Evolutionary conservation across 208 protist species (phyloP).

Genomic region (Trichomonas tenax): DNA sequence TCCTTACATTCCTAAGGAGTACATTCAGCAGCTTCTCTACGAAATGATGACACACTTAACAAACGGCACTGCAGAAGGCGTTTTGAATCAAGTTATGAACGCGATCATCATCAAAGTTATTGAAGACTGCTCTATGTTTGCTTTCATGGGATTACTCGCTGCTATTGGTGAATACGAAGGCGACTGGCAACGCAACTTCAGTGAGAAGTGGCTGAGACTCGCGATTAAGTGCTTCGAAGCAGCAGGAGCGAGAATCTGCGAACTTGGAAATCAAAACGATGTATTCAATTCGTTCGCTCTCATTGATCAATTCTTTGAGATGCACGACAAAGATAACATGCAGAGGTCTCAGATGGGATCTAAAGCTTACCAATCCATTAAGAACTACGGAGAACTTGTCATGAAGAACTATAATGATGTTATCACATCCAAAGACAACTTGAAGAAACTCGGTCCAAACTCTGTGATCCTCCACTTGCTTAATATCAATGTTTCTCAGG

Average conservation of each 20-base stretch:
- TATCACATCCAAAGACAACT: not conserved
- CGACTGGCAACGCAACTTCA: not conserved
- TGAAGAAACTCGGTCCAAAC: not conserved
- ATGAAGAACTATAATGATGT: not conserved
- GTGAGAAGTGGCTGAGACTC: not conserved
- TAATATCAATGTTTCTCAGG: not conserved
- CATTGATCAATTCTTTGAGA: not conserved
- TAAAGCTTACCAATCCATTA: not conserved
- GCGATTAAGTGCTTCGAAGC: slow-evolving; percentile 2
- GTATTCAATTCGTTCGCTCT: not conserved
- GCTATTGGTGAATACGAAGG: not conserved
- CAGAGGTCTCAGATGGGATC: not conserved
- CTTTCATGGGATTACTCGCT: not conserved
- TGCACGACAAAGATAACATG: not conserved
- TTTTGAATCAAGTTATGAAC: slow-evolving; percentile 2
- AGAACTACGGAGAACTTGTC: not conserved
- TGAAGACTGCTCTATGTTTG: not conserved
- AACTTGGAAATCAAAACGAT: not conserved
- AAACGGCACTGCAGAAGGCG: not conserved
- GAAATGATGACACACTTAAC: slow-evolving; percentile 7
- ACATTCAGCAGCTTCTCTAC: not conserved
- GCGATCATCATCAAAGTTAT: not conserved
- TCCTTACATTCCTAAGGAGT: not conserved
- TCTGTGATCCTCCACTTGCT: not conserved
- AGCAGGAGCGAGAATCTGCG: not conserved